Evolutionary conservation across 352 stramenopile genomes (phyloP).

Genomic region (Phytopythium litorale): DNA sequence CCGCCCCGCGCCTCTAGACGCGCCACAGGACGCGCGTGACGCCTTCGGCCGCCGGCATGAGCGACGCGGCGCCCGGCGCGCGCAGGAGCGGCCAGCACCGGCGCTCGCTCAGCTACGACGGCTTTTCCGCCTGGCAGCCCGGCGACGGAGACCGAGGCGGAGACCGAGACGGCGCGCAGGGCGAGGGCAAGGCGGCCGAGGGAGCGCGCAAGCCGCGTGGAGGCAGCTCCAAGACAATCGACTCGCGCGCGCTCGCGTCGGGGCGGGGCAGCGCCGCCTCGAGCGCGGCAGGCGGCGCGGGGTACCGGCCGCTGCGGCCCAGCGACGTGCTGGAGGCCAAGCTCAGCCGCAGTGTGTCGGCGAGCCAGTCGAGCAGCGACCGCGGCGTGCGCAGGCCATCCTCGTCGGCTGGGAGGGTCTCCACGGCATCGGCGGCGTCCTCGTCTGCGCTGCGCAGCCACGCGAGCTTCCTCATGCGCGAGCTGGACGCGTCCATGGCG

Average conservation of each 20-base stretch:
- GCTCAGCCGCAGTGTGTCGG: slow-evolving; percentile 33
- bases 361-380: slow-evolving; percentile 13
- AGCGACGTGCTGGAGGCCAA: slow-evolving; percentile 31
- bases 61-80: not conserved
- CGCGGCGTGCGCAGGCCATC: slow-evolving; percentile 2
- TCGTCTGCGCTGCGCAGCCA: slow-evolving; percentile 29
- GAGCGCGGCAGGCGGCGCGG: not conserved
- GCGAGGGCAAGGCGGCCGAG: slow-evolving; percentile 2
- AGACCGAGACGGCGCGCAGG: not conserved
- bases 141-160: not conserved
- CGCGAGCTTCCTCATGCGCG: slow-evolving; percentile 49
- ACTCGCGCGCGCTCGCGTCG: slow-evolving; percentile 5
- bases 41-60: slow-evolving; percentile 1
- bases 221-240: slow-evolving; percentile 8
- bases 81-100: not conserved
- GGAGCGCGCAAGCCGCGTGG: not conserved
- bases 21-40: not conserved
- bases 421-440: slow-evolving; percentile 8
- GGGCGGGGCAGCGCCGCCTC: not conserved
- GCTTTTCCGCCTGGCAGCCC: slow-evolving; percentile 5
- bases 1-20: not conserved
- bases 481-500: slow-evolving; percentile 33
- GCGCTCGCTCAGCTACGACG: slow-evolving; percentile 7
- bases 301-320: slow-evolving; percentile 14
- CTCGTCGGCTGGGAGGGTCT: slow-evolving; percentile 20